phyloP scores from a whole-genome alignment of 805 yeast genomes.

The Monosporozyma solicola region DNA sequence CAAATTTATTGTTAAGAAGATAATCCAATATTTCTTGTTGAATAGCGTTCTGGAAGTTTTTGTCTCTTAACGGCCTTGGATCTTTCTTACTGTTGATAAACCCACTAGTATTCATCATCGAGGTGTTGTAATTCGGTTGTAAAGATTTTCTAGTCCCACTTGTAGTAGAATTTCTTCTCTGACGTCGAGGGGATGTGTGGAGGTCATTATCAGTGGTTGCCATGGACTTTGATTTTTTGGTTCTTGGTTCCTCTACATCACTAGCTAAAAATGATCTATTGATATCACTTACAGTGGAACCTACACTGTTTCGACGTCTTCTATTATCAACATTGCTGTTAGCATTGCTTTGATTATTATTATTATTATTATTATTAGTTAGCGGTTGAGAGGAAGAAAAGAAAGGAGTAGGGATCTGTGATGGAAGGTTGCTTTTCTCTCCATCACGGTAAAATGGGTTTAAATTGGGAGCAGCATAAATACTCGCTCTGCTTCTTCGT shows the following conservation, averaged over 20 bases:
- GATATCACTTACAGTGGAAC: conserved; percentile 5
- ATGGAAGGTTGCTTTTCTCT: background rate
- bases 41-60: conserved; percentile 52
- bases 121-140: conserved; percentile 1
- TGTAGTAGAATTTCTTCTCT: background rate
- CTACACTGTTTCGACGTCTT: conserved; percentile 17
- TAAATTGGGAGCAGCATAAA: background rate
- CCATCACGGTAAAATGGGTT: background rate
- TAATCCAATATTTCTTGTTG: conserved; percentile 63
- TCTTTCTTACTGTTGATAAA: conserved; percentile 32
- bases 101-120: background rate
- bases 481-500: background rate
- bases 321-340: conserved; percentile 1
- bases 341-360: background rate
- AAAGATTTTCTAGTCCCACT: conserved; percentile 3
- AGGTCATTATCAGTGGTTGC: conserved; percentile 2
- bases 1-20: conserved; percentile 56
- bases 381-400: background rate
- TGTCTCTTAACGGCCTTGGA: conserved; percentile 72
- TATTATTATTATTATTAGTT: background rate
- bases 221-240: conserved; percentile 17
- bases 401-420: conserved; percentile 8
- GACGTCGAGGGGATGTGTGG: background rate
- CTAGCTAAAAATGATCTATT: conserved; percentile 20
- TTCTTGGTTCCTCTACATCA: conserved; percentile 8